Evolutionary conservation across 768 basidiomycete genomes (phyloP), one percentile per base, ranked within the genome.

Genomic region (Tephrocybe sp.): DNA sequence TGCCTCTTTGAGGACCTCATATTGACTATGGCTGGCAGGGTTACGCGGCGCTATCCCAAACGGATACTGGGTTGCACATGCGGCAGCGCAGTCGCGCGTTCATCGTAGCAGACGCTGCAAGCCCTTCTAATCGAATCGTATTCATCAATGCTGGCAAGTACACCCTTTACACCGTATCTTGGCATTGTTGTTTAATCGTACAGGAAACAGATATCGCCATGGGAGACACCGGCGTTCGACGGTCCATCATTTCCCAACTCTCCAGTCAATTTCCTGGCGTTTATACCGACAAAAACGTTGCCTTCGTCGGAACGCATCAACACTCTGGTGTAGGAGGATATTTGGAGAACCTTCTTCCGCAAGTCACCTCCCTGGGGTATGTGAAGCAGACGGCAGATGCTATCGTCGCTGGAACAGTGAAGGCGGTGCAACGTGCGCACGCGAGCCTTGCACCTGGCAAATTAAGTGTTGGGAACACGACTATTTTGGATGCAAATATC

Each of bases 251-350:
- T 23, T 61, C 73, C 3, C 67, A 76, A 33, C 74, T 91, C 9
- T 73, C 81, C 6, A 54, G 72, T 9, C 66, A 75, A 37, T 87
- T 77, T 60, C 80, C 84, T 1, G 80, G 79, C 1, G 52, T 89
- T 1, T 91, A 90, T 66, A 79, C 73, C 10, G 68, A 83, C 54
- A 70, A 69, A n/a, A 91, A 91, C 56, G 78, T 87, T 49, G 88
- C 88, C 2, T 81, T 91, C 53, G 79, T 84, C 21, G 79, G 82
- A 41, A 90, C 88, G 0, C 88, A 91, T 58, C 78, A 82, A 55
- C 89, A 91, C 63, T 72, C 84, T 0, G 88, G 87, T 13, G 88
- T 88, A 22, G 88, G 86, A 16, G 87, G 87, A 0, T 90, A 89
- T 66, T 71, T 86, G 38, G 86, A 90, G 71, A 79, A 89, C 58